These are phyloP conservation scores for Pyrrhoderma noxium DNA, from an alignment of 1,284 basidiomycete species.

Conservation along the genomic window DNA sequence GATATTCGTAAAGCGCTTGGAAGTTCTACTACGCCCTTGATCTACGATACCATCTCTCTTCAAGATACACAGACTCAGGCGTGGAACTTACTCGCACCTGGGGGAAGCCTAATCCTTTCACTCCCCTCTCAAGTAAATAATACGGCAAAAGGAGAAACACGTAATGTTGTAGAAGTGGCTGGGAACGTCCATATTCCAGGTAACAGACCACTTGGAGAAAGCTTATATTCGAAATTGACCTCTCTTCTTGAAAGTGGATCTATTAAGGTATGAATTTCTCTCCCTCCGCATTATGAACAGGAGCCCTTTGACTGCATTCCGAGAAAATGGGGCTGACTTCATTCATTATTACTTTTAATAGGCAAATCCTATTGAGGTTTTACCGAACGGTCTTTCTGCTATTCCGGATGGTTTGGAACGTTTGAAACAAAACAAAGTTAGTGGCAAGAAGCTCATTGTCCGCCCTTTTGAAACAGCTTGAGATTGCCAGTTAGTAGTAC, in stretches of 20 bases:
- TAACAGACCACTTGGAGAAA: slow-evolving; percentile 6
- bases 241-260: slow-evolving; percentile 1
- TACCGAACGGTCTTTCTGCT: slow-evolving; percentile 40
- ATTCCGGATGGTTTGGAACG: slow-evolving; percentile 38
- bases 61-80: slow-evolving; percentile 17
- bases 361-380: slow-evolving; percentile 36
- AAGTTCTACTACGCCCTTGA: slow-evolving; percentile 27
- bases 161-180: neutral
- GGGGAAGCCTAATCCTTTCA: slow-evolving; percentile 17
- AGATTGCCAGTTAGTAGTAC: neutral
- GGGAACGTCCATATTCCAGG: slow-evolving; percentile 3
- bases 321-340: too few relatives aligned
- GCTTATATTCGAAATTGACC: slow-evolving; percentile 10
- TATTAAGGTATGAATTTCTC: slow-evolving; percentile 10
- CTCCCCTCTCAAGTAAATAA: slow-evolving; percentile 2
- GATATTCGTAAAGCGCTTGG: slow-evolving; percentile 27
- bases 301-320: too few relatives aligned
- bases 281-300: slow-evolving; percentile 14
- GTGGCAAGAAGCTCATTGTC: slow-evolving; percentile 42
- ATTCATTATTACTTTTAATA: slow-evolving; percentile 16
- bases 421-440: slow-evolving; percentile 36
- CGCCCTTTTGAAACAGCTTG: slow-evolving; percentile 39
- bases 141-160: slow-evolving; percentile 6
- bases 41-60: slow-evolving; percentile 31
- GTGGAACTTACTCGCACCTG: slow-evolving; percentile 19